Conservation (phyloP, 257 asterid genomes). For the Nicotiana knightiana region DNA sequence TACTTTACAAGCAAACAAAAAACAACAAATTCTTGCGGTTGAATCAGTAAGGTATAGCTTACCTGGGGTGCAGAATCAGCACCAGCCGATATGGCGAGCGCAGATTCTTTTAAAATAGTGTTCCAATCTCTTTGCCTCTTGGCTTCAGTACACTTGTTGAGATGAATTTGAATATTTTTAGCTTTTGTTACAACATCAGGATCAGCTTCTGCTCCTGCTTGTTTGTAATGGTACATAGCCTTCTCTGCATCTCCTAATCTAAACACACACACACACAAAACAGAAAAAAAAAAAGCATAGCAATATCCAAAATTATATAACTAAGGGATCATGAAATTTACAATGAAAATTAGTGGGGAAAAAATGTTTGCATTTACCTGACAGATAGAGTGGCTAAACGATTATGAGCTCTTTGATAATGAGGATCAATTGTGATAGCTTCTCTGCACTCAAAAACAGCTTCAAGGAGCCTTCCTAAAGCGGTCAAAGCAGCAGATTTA, state of each 20-base stretch:
- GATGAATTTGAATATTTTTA: conserved; percentile 40
- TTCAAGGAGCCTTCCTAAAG: conserved; percentile 82
- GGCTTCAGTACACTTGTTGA: conserved; percentile 55
- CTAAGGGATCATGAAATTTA: background rate
- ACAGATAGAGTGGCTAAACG: conserved; percentile 62
- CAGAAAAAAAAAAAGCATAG: background rate
- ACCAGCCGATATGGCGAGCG: conserved; percentile 48
- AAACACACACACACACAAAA: background rate
- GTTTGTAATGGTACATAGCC: conserved; percentile 63
- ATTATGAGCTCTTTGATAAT: conserved; percentile 77
- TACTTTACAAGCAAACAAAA: no score
- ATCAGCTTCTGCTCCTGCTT: conserved; percentile 65
- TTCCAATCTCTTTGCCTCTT: conserved; percentile 63
- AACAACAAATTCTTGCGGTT: background rate
- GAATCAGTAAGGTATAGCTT: background rate
- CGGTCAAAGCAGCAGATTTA: conserved; percentile 91
- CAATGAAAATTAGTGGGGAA: background rate
- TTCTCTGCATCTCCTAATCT: conserved; percentile 82
- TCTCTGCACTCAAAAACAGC: conserved; percentile 88
- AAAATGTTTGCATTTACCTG: conserved; percentile 30
- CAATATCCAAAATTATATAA: background rate
- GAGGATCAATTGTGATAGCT: conserved; percentile 71
- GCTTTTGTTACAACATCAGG: conserved; percentile 62
- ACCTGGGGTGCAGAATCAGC: conserved; percentile 93
- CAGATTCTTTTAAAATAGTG: conserved; percentile 46